Evolutionary conservation across 2,329 filamentous ascomycete species (phyloP), one percentile per base, ranked within the genome.

Genomic region (Ophiostoma piceae): DNA sequence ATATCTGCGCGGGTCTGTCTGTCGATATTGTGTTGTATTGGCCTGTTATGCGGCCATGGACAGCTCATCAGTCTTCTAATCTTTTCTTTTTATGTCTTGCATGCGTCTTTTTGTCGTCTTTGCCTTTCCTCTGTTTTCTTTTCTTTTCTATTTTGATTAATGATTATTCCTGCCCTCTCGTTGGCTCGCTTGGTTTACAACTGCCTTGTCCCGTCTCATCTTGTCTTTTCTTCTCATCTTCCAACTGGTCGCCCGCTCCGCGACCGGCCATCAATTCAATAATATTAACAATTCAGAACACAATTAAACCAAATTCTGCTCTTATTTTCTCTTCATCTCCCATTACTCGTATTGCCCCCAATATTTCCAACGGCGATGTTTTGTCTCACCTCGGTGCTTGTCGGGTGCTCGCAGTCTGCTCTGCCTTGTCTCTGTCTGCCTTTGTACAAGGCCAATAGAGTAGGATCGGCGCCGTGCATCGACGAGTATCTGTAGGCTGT

Each of bases 41-140:
- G 57, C 29, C 57, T 32, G 51, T 39, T 64, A 66, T 66, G 65
- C 65, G 65, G 65, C 65, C 65, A 32, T 43, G 65, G 39, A 66
- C 65, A 66, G 39, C 65, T 66, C 65, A 66, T 66, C 65, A 66
- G 62, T 68, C 41, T 47, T 47, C 54, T 47, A 26, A 19, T 19
- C n/a, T 47, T 64, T 64, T 16, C 60, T 22, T 51, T 26, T 22
- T 39, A 9, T 32, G 26, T 29, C 26, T 62, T 62, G 57, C 32
- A 35, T 64, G 22, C 57, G 32, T 22, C 12, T 35, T 62, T 26
- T n/a, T 29, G 37, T 68, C 29, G 19, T 19, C 9, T 57, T 57
- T 22, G 8, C n/a, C n/a, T 54, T 9, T 60, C 5, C 12, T 60
- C 2, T 14, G 7, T 60, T 29, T 26, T n/a, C 12, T 43, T 60